These are phyloP conservation scores for Vigna mungo DNA, from an alignment of 306 rosid species.

Conservation along the genomic window DNA sequence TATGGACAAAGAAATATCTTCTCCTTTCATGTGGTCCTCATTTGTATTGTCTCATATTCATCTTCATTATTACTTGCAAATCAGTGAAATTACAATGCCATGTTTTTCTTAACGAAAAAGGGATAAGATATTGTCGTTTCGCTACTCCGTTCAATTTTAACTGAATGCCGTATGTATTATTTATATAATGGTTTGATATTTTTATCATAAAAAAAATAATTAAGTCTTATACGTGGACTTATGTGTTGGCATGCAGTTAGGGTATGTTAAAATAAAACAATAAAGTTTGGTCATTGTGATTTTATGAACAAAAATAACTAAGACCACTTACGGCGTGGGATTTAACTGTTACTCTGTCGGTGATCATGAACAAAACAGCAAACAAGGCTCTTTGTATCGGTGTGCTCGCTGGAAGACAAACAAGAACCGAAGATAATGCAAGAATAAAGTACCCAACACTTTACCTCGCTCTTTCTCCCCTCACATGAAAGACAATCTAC, in stretches of 20 bases:
- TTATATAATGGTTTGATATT: too few relatives aligned
- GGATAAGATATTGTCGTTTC: too few relatives aligned
- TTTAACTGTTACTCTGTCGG: slow-evolving; percentile 39
- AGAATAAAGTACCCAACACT: slow-evolving; percentile 36
- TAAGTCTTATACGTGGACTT: too few relatives aligned
- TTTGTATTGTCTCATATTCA: background rate
- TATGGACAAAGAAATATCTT: too few relatives aligned
- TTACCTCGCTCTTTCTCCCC: slow-evolving; percentile 14
- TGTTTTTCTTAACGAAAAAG: too few relatives aligned
- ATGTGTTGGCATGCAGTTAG: too few relatives aligned
- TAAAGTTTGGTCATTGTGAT: too few relatives aligned
- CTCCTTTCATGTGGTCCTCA: background rate
- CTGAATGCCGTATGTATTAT: too few relatives aligned
- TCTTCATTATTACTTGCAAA: background rate
- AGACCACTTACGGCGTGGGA: background rate
- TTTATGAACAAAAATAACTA: background rate
- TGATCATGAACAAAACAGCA: slow-evolving; percentile 9
- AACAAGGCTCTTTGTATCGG: background rate
- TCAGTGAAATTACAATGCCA: background rate
- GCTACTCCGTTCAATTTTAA: too few relatives aligned
- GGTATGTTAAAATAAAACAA: too few relatives aligned
- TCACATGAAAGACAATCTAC: slow-evolving; percentile 24
- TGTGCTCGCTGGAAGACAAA: slow-evolving; percentile 27
- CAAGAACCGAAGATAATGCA: slow-evolving; percentile 30
- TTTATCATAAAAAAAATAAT: too few relatives aligned